Percentiles rank a stretch among this genome's conserved stretches.
phyloP scores from a whole-genome alignment of 495 filamentous ascomycete species.

The Talaromyces proteolyticus region DNA sequence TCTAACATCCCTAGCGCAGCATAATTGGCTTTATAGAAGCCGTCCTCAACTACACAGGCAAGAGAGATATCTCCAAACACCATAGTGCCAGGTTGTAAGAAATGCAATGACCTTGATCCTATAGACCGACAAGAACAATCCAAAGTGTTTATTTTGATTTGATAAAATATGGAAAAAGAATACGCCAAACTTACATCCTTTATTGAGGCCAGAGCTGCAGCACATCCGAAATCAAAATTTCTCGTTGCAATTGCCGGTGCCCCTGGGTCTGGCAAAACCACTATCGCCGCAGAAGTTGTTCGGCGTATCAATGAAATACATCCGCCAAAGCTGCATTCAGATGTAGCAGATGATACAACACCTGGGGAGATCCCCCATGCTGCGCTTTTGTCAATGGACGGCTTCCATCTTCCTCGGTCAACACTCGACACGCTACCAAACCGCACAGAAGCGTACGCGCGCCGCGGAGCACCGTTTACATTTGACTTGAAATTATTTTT shows the following conservation, averaged over 20 bases:
- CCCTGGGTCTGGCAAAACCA: conserved; percentile 45
- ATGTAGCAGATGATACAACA: no score
- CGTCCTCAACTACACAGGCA: no score
- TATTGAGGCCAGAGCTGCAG: conserved; percentile 13
- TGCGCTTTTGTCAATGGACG: conserved; percentile 33
- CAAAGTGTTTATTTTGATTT: no score
- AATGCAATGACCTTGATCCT: no score
- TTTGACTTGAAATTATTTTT: conserved; percentile 30
- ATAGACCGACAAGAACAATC: no score
- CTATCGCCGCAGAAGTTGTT: conserved; percentile 29
- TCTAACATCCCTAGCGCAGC: no score
- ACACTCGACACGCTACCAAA: conserved; percentile 30
- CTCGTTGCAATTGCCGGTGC: conserved; percentile 38
- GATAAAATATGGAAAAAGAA: conserved; percentile 18
- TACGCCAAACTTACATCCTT: conserved; percentile 16
- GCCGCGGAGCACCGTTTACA: conserved; percentile 37
- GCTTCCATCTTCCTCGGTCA: conserved; percentile 32
- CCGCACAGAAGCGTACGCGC: conserved; percentile 25
- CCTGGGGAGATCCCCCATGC: conserved; percentile 14
- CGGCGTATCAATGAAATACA: conserved; percentile 20
- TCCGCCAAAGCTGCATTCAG: not conserved
- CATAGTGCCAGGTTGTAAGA: no score
- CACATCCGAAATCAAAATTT: conserved; percentile 16
- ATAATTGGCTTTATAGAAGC: no score
- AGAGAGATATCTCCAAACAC: no score